Base-by-base conservation (phyloP, 257 asterid species). In the Leonotis leonurus region DNA sequence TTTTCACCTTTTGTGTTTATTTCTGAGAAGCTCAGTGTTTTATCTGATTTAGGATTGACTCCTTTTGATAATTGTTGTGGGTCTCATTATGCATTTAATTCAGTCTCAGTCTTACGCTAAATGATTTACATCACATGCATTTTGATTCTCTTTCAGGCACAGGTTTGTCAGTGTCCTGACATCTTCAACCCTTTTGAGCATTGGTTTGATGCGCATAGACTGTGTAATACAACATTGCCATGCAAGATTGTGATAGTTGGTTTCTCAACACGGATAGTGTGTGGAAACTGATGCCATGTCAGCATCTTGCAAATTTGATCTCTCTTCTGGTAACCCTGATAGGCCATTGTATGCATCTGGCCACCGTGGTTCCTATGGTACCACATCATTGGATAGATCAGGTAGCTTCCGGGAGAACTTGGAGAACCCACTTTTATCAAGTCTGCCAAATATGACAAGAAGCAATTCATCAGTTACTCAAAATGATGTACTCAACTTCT, bases 301-400 rank as follows among this genome's bases (percentile, higher is more conserved):
- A 72, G 91, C 94, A 73, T 84, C 94, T 74, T 80, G 88, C 79
- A 91, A 88, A 78, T 85, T 77, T 74, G 96, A 88, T 78, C 72
- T 72, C 49, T 77, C 96, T 80, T 85, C 94, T 57, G 79, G 80
- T 78, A 88, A 92, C 81, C 92, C 95, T 62, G 96, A 91, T 75
- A 88, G 89, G 86, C 77, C 85, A n/a, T 57, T 73, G 69, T 84
- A 88, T 72, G 64, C 85, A 64, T 71, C 98, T 67, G 91, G 81
- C 56, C 86, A 78, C 76, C 94, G 96, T 73, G 86, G 88, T 69
- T 81, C 95, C 45, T 82, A 77, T 64, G 76, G 82, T 37, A 60
- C 83, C 57, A 71, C 88, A 76, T 73, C 94, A 70, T 71, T 90
- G 85, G 96, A 90, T 51, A 80, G 89, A 83, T 83, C 94, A 8